A percentile compares a stretch with the other conserved stretches of the same genome.
Evolutionary conservation across 345 rosid species (phyloP).

Genomic region (Arabidopsis arenosa): DNA sequence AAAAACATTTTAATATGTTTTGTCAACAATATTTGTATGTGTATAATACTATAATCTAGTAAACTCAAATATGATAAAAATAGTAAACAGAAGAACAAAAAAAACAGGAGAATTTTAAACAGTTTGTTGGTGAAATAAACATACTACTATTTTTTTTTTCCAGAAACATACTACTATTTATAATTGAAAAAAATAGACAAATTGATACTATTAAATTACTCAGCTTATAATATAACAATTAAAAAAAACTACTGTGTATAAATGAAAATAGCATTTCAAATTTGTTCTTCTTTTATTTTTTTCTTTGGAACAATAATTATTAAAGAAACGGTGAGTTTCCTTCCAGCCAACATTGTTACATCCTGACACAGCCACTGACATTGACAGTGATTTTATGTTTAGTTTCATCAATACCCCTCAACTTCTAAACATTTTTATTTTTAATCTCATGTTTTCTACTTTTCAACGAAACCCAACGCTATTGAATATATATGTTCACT

Average conservation of each 20-base stretch:
- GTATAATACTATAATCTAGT: neutral
- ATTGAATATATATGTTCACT: neutral
- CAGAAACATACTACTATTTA: too few relatives aligned
- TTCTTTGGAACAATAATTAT: constrained; percentile 29
- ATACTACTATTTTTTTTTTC: too few relatives aligned
- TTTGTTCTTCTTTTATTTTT: neutral
- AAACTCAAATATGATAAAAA: neutral
- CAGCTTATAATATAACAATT: neutral
- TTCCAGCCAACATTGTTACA: constrained; percentile 44
- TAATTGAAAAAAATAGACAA: too few relatives aligned
- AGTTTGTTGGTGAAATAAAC: too few relatives aligned
- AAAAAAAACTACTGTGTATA: neutral
- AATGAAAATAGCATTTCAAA: neutral
- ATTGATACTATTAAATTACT: neutral
- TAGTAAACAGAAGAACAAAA: neutral
- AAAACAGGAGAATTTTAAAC: neutral
- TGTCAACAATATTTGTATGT: too few relatives aligned
- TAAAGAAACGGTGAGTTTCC: constrained; percentile 47
- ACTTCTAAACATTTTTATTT: constrained; percentile 12
- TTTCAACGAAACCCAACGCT: constrained; percentile 17
- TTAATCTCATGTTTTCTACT: constrained; percentile 10
- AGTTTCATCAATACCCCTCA: constrained; percentile 24
- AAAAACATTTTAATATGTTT: too few relatives aligned
- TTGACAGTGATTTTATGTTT: constrained; percentile 40
- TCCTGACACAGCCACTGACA: constrained; percentile 43